Evolutionary conservation across 805 yeast species (phyloP), one percentile per base, ranked within the genome.

Genomic region (Candida taoyuanica): DNA sequence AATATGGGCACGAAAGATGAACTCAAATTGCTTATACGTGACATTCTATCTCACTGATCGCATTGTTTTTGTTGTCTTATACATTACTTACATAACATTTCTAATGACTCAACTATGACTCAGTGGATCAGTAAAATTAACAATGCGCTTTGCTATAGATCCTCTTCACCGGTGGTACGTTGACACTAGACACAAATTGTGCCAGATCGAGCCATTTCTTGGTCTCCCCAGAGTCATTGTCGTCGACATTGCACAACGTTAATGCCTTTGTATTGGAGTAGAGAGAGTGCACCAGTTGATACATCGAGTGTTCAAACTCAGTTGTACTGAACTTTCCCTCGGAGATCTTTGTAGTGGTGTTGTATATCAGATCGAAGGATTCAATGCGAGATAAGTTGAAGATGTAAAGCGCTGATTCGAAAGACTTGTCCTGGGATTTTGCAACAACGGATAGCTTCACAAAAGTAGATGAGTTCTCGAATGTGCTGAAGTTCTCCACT

Each of bases 11-110:
- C 79, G 0, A 72, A 76, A 25, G 83, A 81, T 39, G 94, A 84
- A 53, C 62, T 84, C 45, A 75, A 78, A 48, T 77, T 86, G 85
- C 63, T 83, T 37, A 68, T 84, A 26, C 80, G 77, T 59, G 89
- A 81, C 49, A 70, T 83, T 36, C 51, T 47, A 37, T 27, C 42
- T 31, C 34, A 39, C 45, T 15, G 47, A 47, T 18, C 9, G n/a
- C n/a, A n/a, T n/a, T n/a, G n/a, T n/a, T n/a, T n/a, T n/a, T n/a
- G n/a, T n/a, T n/a, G n/a, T n/a, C n/a, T n/a, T n/a, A n/a, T n/a
- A n/a, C n/a, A n/a, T n/a, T n/a, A n/a, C n/a, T n/a, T n/a, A n/a
- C n/a, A n/a, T n/a, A n/a, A n/a, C n/a, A n/a, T n/a, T n/a, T n/a
- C n/a, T n/a, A n/a, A n/a, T n/a, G n/a, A n/a, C n/a, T n/a, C n/a